Evolutionary conservation across 2,329 filamentous ascomycete species (phyloP).

Genomic region (Colletotrichum somersetense): DNA sequence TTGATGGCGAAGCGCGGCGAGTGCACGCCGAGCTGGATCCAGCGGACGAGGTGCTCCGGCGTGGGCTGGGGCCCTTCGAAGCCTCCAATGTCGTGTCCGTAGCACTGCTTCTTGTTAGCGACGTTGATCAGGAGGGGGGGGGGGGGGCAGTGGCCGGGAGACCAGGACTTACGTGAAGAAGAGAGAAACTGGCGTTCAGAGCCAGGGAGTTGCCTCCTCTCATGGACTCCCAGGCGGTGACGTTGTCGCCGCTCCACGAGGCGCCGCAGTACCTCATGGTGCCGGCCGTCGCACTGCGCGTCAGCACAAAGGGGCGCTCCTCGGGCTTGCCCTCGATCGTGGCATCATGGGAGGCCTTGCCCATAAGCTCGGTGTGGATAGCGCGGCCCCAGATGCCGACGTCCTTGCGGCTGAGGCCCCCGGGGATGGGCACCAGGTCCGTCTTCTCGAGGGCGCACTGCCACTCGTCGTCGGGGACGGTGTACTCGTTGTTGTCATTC

Average conservation of each 20-base stretch:
- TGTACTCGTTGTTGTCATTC: slow-evolving; percentile 86
- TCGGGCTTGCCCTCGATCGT: slow-evolving; percentile 69
- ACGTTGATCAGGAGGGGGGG: too few relatives aligned
- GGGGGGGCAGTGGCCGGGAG: neutral
- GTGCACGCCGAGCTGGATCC: slow-evolving; percentile 79
- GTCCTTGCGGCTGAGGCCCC: slow-evolving; percentile 56
- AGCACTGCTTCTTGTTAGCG: slow-evolving; percentile 58
- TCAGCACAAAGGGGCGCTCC: slow-evolving; percentile 75
- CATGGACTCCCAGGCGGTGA: slow-evolving; percentile 81
- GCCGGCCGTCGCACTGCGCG: slow-evolving; percentile 77
- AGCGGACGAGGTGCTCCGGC: slow-evolving; percentile 78
- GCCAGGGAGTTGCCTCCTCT: slow-evolving; percentile 78
- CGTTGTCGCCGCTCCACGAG: slow-evolving; percentile 81
- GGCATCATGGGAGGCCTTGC: slow-evolving; percentile 77
- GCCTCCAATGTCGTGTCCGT: slow-evolving; percentile 81
- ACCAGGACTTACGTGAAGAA: slow-evolving; percentile 65
- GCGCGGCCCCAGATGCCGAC: slow-evolving; percentile 78
- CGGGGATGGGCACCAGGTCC: slow-evolving; percentile 51
- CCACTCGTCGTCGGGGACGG: slow-evolving; percentile 75
- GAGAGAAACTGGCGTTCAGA: slow-evolving; percentile 74
- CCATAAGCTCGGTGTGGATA: slow-evolving; percentile 78
- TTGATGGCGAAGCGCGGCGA: slow-evolving; percentile 81
- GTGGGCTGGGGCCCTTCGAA: slow-evolving; percentile 81
- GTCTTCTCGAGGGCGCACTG: slow-evolving; percentile 65
- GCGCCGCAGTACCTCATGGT: slow-evolving; percentile 79